Evolutionary conservation across 2,329 filamentous ascomycete species (phyloP).

Genomic region (Colletotrichum ledebouriae): DNA sequence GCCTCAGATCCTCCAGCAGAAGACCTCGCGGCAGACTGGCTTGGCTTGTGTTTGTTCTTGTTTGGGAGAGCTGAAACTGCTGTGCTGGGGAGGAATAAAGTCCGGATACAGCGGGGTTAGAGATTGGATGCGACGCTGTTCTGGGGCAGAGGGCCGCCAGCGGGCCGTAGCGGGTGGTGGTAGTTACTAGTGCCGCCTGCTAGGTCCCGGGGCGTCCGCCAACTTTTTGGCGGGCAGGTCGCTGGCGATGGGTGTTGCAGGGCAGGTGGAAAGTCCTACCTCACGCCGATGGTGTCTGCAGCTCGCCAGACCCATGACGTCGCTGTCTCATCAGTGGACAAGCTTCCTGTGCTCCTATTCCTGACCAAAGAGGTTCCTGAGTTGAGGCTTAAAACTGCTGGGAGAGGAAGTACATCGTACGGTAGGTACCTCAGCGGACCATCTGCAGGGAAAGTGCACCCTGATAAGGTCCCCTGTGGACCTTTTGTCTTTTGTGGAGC

Average conservation of each 20-base stretch:
- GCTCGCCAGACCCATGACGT: constrained; percentile 29
- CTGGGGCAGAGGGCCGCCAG: not conserved
- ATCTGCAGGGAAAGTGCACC: constrained; percentile 8
- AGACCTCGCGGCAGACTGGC: not conserved
- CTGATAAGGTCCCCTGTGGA: not conserved
- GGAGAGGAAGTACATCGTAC: not conserved
- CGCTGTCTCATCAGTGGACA: constrained; percentile 26
- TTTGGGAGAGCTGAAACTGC: not conserved
- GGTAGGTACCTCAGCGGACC: not conserved
- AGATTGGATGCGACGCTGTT: constrained; percentile 27
- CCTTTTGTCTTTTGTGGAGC: not conserved
- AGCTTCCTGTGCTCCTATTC: not conserved
- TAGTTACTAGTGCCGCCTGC: constrained; percentile 8
- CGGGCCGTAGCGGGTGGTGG: not conserved
- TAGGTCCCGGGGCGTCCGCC: not conserved
- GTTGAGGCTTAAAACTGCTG: constrained; percentile 2
- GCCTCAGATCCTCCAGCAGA: constrained; percentile 10
- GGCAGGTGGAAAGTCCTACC: constrained; percentile 10
- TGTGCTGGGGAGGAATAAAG: constrained; percentile 20
- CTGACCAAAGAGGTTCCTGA: constrained; percentile 13
- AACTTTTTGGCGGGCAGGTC: constrained; percentile 8
- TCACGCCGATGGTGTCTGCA: constrained; percentile 18
- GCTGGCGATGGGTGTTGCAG: not conserved
- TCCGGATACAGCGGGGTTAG: constrained; percentile 37
- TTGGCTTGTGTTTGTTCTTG: constrained; percentile 2